Base-by-base conservation (phyloP, 305 asterid species). In the Rubia balearica region DNA sequence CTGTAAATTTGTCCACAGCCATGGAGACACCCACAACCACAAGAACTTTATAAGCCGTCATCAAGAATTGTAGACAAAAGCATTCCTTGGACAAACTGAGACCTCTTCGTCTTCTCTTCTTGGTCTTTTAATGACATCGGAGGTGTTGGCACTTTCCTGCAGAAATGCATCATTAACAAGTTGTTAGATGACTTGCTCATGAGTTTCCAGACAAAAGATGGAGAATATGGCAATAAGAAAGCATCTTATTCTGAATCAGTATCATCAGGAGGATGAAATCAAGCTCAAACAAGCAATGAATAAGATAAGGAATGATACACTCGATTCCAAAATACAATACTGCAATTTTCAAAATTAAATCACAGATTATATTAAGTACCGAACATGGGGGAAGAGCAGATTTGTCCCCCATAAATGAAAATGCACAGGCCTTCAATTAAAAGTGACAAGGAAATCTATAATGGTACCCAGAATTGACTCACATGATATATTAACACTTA, bases 51-150 rank as follows among this genome's bases (percentile, higher is more conserved):
- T 45, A 76, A 72, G 55, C 78, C 81, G 70, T 83, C 87, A 49
- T 79, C 85, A 55, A 87, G 81, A 71, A 87, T 79, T 4, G 85
- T 83, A 57, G 94, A 88, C 79, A 81, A 68, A 70, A 88, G 78
- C 81, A 88, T 48, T 30, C 88, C 94, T 75, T 85, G 91, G 64
- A 77, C 85, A 53, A 86, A 88, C 71, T 69, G 75, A 17, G 91
- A 78, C 76, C 85, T 81, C 83, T 86, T 85, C 8, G 81, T 75
- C 76, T 78, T 87, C 85, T 87, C 90, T 81, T 87, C 90, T 66
- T 80, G 77, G 65, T 87, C 93, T 77, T 87, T 70, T 27, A 81
- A 27, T 8, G 93, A 87, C 80, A 87, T 64, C 7, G 90, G 87
- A 64, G 89, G 76, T 69, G 75, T 74, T 61, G 76, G 79, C 33